phyloP scores from a whole-genome alignment of 2,329 filamentous ascomycete genomes.

The Fusarium sp. region DNA sequence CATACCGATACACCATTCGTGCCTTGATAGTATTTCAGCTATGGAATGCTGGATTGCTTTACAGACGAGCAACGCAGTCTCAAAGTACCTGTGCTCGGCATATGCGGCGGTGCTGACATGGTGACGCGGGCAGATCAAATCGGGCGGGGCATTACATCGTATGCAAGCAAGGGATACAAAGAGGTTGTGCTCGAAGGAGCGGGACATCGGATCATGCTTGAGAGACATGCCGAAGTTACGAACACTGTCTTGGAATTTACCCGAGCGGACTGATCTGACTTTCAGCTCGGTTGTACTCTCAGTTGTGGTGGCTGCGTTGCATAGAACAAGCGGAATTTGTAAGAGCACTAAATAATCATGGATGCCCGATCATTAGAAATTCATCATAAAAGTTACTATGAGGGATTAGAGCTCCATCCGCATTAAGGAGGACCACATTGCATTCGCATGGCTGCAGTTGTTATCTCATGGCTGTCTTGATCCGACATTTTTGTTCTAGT shows the following conservation, averaged over 20 bases:
- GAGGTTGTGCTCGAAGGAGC: conserved; percentile 20
- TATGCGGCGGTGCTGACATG: conserved; percentile 31
- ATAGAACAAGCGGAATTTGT: background rate
- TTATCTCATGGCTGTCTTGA: background rate
- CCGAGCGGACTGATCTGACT: background rate
- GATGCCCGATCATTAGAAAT: background rate
- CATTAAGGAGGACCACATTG: background rate
- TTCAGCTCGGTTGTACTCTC: background rate
- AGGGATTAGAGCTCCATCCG: background rate
- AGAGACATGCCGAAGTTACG: conserved; percentile 28
- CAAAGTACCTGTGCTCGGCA: conserved; percentile 28
- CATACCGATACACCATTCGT: too few relatives aligned
- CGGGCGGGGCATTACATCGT: conserved; percentile 15
- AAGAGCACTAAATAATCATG: conserved; percentile 1
- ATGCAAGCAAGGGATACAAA: conserved; percentile 26
- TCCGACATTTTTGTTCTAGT: conserved; percentile 16
- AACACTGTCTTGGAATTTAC: conserved; percentile 23
- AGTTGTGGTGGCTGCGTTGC: too few relatives aligned
- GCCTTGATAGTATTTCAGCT: too few relatives aligned
- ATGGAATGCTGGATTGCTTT: too few relatives aligned
- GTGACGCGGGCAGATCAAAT: conserved; percentile 31
- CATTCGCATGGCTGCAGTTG: background rate
- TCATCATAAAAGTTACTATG: background rate
- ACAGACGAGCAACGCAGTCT: conserved; percentile 29
- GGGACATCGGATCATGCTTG: conserved; percentile 40